These are phyloP conservation scores for Amylocystis lapponica DNA, from an alignment of 768 basidiomycete species.

Conservation along the genomic window DNA sequence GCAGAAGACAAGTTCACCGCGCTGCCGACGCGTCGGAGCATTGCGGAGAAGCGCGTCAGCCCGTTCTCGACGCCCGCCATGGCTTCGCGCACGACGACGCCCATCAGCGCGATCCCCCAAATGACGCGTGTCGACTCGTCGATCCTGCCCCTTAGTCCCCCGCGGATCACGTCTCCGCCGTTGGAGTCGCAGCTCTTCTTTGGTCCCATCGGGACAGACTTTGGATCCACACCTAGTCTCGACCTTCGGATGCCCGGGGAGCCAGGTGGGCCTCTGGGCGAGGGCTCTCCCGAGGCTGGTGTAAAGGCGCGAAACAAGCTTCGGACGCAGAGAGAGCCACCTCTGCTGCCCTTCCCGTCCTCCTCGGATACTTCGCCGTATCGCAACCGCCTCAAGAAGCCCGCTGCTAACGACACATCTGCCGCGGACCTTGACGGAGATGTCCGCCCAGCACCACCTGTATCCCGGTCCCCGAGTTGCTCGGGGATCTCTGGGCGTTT, in stretches of 20 bases:
- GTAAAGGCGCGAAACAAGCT: slow-evolving; percentile 9
- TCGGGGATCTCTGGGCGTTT: slow-evolving; percentile 5
- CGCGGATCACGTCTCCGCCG: slow-evolving; percentile 49
- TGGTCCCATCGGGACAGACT: slow-evolving; percentile 11
- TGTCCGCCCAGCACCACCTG: background rate
- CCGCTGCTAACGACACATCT: slow-evolving; percentile 3
- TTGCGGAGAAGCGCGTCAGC: slow-evolving; percentile 25
- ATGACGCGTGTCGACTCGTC: slow-evolving; percentile 27
- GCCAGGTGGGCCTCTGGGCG: background rate
- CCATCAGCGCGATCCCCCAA: slow-evolving; percentile 5
- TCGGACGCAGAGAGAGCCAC: slow-evolving; percentile 16
- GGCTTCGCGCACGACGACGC: slow-evolving; percentile 9
- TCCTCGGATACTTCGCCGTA: slow-evolving; percentile 12
- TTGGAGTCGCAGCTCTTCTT: slow-evolving; percentile 55
- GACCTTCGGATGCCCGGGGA: slow-evolving; percentile 5
- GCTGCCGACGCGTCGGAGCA: slow-evolving; percentile 29
- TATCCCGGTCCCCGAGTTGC: background rate
- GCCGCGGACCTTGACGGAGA: background rate
- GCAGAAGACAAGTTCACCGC: slow-evolving; percentile 36
- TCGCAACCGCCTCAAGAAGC: slow-evolving; percentile 15
- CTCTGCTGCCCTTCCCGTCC: slow-evolving; percentile 15
- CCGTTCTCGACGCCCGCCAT: slow-evolving; percentile 10
- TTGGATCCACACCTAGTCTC: slow-evolving; percentile 12
- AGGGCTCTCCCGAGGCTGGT: background rate
- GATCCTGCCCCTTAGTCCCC: slow-evolving; percentile 50